Evolutionary conservation across 164 flowering plant genomes (phyloP), one percentile per base, ranked within the genome.

Genomic region (Stephania japonica): DNA sequence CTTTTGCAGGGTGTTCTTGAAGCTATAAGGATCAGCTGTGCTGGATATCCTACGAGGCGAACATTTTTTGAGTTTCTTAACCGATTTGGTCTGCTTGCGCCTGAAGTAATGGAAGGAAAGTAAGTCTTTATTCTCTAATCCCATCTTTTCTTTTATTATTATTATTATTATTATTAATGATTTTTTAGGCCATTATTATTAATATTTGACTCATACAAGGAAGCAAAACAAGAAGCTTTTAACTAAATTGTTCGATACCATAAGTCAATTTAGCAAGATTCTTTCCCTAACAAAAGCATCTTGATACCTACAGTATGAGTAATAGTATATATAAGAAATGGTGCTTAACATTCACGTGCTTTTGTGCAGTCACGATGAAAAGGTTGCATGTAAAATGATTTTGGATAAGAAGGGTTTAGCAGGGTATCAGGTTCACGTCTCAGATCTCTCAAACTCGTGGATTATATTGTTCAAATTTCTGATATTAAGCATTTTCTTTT

Each of bases 21-120:
- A 84, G 99, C 99, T 74, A 95, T 95, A 50, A 85, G 99, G 82
- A 95, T 95, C 77, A 95, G 98, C 81, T 95, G 99, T 86, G 98
- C 98, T 80, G 99, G 99, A 64, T 95, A 92, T 84, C 99, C 99
- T 50, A 95, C 99, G 12, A 88, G 94, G 76, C 85, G 98, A 43
- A 90, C 98, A 78, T 95, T 95, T 77, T 89, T 91, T 87, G 99
- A 95, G 78, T 95, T 95, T 81, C 94, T 95, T 77, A 83, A 81
- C 69, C 90, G 99, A 27, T 95, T 95, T 85, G 98, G 98, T 77
- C 89, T 93, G 78, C 97, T 95, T 78, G 94, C 94, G 75, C 98
- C 99, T 2, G 97, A 93, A 77, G 93, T 89, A 76, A 74, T 96
- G 81, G 98, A 91, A 4, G 98, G 97, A 84, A 95, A 84, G 98